These are phyloP conservation scores for Exidia glandulosa DNA, from an alignment of 768 basidiomycete species.

Conservation along the genomic window DNA sequence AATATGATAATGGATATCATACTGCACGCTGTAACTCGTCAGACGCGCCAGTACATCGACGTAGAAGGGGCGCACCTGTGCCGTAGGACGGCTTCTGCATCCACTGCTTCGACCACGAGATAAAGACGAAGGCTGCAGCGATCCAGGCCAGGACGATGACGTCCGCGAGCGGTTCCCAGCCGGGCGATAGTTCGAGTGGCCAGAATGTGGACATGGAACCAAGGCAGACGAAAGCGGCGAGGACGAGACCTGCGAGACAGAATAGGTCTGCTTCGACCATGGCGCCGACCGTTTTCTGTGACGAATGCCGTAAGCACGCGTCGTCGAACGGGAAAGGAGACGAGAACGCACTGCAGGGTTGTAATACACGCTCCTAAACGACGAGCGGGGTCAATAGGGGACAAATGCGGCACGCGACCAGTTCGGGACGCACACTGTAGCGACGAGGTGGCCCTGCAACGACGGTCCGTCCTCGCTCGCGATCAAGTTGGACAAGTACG, in stretches of 20 bases:
- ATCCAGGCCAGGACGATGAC: constrained; percentile 69
- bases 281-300: constrained; percentile 65
- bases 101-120: constrained; percentile 90
- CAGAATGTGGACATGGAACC: constrained; percentile 69
- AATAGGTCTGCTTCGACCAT: constrained; percentile 88
- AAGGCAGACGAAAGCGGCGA: constrained; percentile 63
- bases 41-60: constrained; percentile 6
- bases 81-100: constrained; percentile 85
- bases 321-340: not conserved
- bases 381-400: not conserved
- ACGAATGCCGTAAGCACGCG: not conserved
- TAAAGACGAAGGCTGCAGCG: constrained; percentile 63
- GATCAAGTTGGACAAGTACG: constrained; percentile 57
- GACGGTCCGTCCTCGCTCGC: constrained; percentile 49
- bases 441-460: constrained; percentile 82
- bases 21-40: constrained; percentile 47
- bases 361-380: constrained; percentile 64
- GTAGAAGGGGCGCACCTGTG: constrained; percentile 39
- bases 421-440: constrained; percentile 60
- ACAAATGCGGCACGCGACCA: not conserved
- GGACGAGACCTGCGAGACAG: constrained; percentile 59
- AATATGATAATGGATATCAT: constrained; percentile 80
- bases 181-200: constrained; percentile 61
- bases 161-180: constrained; percentile 68
- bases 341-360: constrained; percentile 56